A percentile compares a stretch with the other conserved stretches of the same genome.
Conservation (phyloP, 1,284 basidiomycete species). For the Porodaedalea pini region DNA sequence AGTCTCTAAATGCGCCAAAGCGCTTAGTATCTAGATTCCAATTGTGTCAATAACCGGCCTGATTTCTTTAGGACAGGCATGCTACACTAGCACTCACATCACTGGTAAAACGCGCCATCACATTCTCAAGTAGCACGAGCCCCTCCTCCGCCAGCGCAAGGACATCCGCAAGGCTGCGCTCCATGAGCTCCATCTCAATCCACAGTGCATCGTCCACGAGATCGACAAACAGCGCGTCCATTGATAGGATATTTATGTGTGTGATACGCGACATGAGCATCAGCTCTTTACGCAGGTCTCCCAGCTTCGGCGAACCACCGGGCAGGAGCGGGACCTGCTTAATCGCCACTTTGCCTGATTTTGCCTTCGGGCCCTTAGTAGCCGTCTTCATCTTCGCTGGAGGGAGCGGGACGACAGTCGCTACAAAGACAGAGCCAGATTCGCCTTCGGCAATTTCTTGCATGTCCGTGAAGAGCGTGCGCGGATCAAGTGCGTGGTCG, state of each 20-base stretch:
- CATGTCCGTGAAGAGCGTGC: constrained; percentile 57
- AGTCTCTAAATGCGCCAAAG: constrained; percentile 58
- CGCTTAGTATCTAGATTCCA: constrained; percentile 50
- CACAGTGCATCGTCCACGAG: constrained; percentile 64
- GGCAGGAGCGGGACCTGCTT: constrained; percentile 64
- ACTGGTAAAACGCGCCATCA: constrained; percentile 64
- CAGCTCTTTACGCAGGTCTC: constrained; percentile 59
- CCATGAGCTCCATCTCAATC: constrained; percentile 85
- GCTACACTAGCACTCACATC: constrained; percentile 54
- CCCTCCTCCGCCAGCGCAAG: constrained; percentile 58
- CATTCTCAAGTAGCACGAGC: constrained; percentile 56
- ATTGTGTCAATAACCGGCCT: not conserved
- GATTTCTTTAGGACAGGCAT: not conserved
- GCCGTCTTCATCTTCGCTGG: constrained; percentile 31
- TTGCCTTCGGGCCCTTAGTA: constrained; percentile 28
- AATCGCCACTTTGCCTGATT: constrained; percentile 52
- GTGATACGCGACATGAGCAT: constrained; percentile 49
- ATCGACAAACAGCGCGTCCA: constrained; percentile 69
- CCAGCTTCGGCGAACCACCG: constrained; percentile 55
- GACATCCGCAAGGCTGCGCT: constrained; percentile 75
- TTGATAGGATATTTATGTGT: constrained; percentile 58
- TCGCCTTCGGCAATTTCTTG: constrained; percentile 78
- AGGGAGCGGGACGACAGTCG: constrained; percentile 40
- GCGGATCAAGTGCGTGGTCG: constrained; percentile 55
- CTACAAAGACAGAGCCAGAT: constrained; percentile 68